Base-by-base conservation (phyloP, 352 stramenopile species). In the Globisporangium lucens region DNA sequence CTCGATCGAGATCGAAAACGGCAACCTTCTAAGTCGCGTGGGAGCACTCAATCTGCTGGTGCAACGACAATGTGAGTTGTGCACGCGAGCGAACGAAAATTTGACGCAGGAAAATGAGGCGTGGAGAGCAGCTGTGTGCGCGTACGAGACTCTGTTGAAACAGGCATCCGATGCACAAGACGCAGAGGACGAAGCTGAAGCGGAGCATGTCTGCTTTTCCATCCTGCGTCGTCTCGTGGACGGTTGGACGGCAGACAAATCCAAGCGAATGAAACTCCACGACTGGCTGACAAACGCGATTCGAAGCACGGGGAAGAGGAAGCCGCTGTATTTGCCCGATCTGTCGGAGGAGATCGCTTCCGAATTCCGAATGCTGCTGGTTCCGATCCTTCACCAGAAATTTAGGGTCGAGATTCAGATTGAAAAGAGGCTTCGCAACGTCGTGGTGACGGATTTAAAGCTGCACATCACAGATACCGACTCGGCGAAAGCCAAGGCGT, bases 251-350 rank as follows among this genome's bases (percentile, higher is more conserved):
- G 79, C 75, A 20, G 83, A 91, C 71, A 88, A 86, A 33, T 72
- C 82, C n/a, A 90, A 91, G 69, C 69, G 80, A 24, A 91, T 91
- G 83, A 61, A 74, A 33, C 68, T 91, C 17, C 77, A 89, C 51
- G 83, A 91, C 73, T 91, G 83, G 82, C 74, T 91, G 22, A 89
- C 72, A n/a, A 89, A 87, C 33, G 77, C 80, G 8, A 85, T 90
- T 20, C 80, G 79, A 9, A 65, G 72, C 29, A 90, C 82, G 13
- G 83, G 82, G 8, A 82, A 78, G 38, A 75, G 79, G 1, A 71
- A 69, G 56, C 75, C 83, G 7, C 74, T 92, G 13, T 86, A 89
- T 65, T 51, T 92, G 13, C 75, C 82, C 15, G 78, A 89, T 9
- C 73, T 92, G 24, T 80, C 82, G n/a, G 77, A 70, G 13, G 79